Evolutionary conservation across 148 eudicot species (phyloP), one percentile per base, ranked within the genome.

Genomic region (Chenopodium berlandieri): DNA sequence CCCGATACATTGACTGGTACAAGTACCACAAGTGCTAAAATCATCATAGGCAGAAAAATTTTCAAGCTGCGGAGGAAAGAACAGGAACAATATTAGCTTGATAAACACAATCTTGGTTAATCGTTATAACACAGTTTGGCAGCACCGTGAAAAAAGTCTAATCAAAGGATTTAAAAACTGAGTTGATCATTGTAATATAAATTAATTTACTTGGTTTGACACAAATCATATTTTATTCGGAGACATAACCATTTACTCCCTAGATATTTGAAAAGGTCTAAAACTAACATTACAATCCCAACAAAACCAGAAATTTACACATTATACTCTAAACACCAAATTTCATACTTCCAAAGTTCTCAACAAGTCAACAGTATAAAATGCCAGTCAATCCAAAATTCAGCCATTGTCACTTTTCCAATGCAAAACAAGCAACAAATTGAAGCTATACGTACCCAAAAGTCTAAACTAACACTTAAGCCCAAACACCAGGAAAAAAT

Each of bases 1-100:
- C 90, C 97, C 44, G 93, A 90, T 48, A 89, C 83, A 86, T 96
- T 96, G 83, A 92, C 92, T 48, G 99, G 99, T 78, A 96, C 80
- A n/a, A 96, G 97, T 69, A 94, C 83, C 69, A 96, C 60, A 79
- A 96, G 91, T 64, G 99, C 95, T 75, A 84, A 84, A 76, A 89
- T 31, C 84, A 92, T 84, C 76, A 90, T 86, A 78, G 99, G 99
- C 69, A 88, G 88, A 84, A 96, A 96, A 77, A 96, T 94, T 76
- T 94, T 94, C 83, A 96, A 81, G 71, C 99, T 96, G 90, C 76
- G 82, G 73, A 79, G 79, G 68, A 64, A 64, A 17, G 79, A 64
- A 75, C 25, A 48, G 34, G 71, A 46, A 83, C 4, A 54, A 31
- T n/a, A 46, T 75, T n/a, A 68, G 75, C 75, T 54, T 46, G 25